A percentile compares a stretch with the other conserved stretches of the same genome.
Conservation (phyloP, 2,329 filamentous ascomycete genomes). For the Ceratocystis papillata region DNA sequence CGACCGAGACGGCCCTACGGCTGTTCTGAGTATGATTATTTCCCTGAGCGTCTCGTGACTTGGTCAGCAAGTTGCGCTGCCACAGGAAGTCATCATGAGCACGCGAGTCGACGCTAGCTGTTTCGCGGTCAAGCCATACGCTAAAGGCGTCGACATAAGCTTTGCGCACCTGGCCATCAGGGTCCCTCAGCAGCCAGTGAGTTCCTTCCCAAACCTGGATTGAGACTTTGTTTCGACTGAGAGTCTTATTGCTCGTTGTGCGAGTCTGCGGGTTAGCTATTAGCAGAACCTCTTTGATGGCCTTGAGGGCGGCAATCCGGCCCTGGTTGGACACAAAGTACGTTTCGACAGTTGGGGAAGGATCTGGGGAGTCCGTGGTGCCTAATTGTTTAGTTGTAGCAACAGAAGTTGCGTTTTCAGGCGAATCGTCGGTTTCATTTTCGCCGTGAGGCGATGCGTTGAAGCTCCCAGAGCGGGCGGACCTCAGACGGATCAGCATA, state of each 20-base stretch:
- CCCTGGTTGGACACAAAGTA: constrained; percentile 45
- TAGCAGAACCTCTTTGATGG: constrained; percentile 70
- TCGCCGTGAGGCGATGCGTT: constrained; percentile 39
- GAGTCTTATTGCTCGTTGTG: constrained; percentile 47
- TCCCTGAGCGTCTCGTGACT: constrained; percentile 28
- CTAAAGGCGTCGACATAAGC: constrained; percentile 76
- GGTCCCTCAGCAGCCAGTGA: constrained; percentile 79
- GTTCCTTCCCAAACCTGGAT: constrained; percentile 92
- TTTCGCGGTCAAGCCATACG: constrained; percentile 78
- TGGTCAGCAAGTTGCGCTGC: constrained; percentile 36
- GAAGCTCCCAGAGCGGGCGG: constrained; percentile 39
- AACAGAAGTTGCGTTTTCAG: constrained; percentile 31
- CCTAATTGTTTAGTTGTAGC: constrained; percentile 21
- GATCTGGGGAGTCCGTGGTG: constrained; percentile 35
- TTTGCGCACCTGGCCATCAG: constrained; percentile 64
- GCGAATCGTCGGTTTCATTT: constrained; percentile 32
- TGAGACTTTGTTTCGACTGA: constrained; percentile 64
- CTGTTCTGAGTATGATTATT: constrained; percentile 28
- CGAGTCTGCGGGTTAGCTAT: constrained; percentile 63
- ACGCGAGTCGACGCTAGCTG: constrained; percentile 53
- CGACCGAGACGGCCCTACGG: constrained; percentile 57
- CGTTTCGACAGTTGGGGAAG: constrained; percentile 38
- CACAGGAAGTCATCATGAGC: constrained; percentile 46
- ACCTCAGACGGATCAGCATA: constrained; percentile 67
- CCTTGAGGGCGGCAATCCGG: constrained; percentile 57